Percentiles rank a stretch among this genome's conserved stretches.
Evolutionary conservation across 176 grass and related monocot genomes (phyloP).

Genomic region (Ampelocalamus luodianensis): DNA sequence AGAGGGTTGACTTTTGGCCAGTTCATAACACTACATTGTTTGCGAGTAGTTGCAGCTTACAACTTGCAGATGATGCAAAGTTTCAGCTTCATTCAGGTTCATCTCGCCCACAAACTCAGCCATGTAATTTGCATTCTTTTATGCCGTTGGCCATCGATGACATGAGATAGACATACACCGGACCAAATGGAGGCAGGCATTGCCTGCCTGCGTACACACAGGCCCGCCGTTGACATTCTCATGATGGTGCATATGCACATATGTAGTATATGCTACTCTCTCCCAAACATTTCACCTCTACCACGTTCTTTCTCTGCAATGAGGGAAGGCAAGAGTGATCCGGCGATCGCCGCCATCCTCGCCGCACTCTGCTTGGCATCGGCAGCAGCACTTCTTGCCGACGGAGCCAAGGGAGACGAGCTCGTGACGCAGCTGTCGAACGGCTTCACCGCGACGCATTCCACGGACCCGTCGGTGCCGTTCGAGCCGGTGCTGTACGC

Average conservation of each 20-base stretch:
- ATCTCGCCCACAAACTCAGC: neutral
- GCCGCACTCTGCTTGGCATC: constrained; percentile 9
- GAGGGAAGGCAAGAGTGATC: neutral
- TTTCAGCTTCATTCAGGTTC: neutral
- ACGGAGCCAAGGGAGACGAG: neutral
- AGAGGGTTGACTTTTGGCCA: constrained; percentile 23
- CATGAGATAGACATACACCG: neutral
- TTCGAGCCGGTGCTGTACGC: constrained; percentile 64
- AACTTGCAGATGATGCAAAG: neutral
- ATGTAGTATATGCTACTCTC: neutral
- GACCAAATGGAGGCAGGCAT: neutral
- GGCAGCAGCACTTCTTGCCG: neutral
- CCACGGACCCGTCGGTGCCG: constrained; percentile 9
- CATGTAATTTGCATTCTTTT: neutral
- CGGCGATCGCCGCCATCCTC: constrained; percentile 32
- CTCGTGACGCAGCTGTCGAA: constrained; percentile 31
- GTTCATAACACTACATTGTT: constrained; percentile 1
- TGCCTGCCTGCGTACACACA: too few relatives aligned
- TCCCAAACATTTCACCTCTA: neutral
- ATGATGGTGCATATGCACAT: neutral
- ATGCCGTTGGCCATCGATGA: neutral
- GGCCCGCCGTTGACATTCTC: constrained; percentile 33
- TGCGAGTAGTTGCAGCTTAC: neutral
- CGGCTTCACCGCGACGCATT: constrained; percentile 58
- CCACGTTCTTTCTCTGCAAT: neutral